Percentiles rank a stretch among this genome's conserved stretches.
Conservation (phyloP, 345 rosid genomes). For the Eucalyptus coolabah region DNA sequence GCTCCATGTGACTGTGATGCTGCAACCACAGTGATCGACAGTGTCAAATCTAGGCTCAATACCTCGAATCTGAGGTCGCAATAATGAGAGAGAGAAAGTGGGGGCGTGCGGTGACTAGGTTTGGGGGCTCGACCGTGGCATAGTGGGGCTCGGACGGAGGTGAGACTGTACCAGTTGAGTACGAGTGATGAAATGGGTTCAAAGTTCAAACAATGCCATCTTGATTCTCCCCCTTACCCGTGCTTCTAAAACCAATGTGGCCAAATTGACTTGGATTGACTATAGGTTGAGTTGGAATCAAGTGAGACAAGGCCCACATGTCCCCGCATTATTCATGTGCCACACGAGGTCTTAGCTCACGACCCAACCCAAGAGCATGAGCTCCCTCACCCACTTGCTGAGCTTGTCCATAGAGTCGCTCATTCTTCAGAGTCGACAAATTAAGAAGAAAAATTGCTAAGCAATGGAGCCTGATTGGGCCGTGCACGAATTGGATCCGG, state of each 20-base stretch:
- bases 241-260: background rate
- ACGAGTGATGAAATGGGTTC: accelerated
- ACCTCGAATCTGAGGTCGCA: background rate
- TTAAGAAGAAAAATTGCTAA: background rate
- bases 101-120: background rate
- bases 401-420: background rate
- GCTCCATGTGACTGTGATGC: background rate
- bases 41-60: background rate
- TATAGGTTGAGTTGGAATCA: background rate
- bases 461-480: background rate
- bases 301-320: background rate
- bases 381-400: background rate
- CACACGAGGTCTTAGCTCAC: background rate
- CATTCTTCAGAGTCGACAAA: background rate
- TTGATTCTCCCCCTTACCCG: background rate
- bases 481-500: background rate
- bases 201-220: background rate
- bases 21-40: background rate
- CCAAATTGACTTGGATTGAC: accelerated
- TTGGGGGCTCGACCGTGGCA: background rate
- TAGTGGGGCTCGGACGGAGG: background rate
- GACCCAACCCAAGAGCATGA: background rate
- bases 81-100: background rate
- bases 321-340: background rate
- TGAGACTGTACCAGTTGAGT: background rate